phyloP scores from a whole-genome alignment of 768 basidiomycete genomes.

The Tylopilus rubrobrunneus region DNA sequence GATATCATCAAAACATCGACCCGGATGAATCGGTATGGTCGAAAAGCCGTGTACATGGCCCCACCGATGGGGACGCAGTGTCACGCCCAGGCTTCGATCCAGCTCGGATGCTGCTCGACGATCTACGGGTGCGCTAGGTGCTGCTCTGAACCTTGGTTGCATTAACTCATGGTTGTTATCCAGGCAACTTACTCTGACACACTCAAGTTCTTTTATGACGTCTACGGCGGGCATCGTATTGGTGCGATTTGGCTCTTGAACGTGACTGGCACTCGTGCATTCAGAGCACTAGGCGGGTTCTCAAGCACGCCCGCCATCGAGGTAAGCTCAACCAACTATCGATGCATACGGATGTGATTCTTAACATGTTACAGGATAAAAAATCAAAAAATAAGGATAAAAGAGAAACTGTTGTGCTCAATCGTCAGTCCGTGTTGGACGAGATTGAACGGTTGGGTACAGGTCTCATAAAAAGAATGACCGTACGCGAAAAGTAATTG shows the following conservation, averaged over 20 bases:
- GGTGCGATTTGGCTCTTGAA: conserved; percentile 87
- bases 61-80: conserved; percentile 31
- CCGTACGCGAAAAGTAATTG: conserved; percentile 7
- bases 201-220: conserved; percentile 81
- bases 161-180: conserved; percentile 3
- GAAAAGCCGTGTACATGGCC: conserved; percentile 24
- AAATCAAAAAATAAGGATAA: conserved; percentile 48
- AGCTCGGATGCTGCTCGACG: conserved; percentile 56
- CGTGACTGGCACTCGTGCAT: conserved; percentile 51
- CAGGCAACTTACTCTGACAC: conserved; percentile 73
- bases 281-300: conserved; percentile 81
- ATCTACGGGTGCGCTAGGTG: conserved; percentile 62
- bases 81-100: conserved; percentile 80
- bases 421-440: conserved; percentile 58
- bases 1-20: conserved; percentile 69
- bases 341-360: not conserved
- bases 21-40: conserved; percentile 48
- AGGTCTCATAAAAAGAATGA: conserved; percentile 57
- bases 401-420: conserved; percentile 54
- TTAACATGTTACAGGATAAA: conserved; percentile 16
- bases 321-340: conserved; percentile 21
- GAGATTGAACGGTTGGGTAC: conserved; percentile 78
- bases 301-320: conserved; percentile 54
- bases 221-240: conserved; percentile 71
- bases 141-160: not conserved